Evolutionary conservation across 306 rosid species (phyloP).

Genomic region (Malus sieversii): DNA sequence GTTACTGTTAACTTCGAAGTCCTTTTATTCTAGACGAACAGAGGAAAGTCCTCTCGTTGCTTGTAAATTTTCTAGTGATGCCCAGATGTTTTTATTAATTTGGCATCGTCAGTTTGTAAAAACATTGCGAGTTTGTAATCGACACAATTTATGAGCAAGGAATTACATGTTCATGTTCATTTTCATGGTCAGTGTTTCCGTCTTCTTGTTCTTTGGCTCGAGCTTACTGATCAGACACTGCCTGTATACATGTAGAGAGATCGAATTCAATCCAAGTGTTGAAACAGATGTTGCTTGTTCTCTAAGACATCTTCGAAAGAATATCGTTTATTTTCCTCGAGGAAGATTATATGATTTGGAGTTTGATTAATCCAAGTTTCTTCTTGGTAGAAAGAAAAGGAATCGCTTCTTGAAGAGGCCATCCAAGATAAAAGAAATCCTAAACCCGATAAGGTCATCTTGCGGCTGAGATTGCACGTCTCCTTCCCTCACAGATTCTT

Average conservation of each 20-base stretch:
- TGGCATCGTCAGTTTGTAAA: not conserved
- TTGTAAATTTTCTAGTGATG: not conserved
- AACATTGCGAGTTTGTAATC: not conserved
- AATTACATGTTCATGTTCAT: not conserved
- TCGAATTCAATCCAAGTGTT: not conserved
- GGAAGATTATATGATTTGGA: not conserved
- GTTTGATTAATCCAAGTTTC: not conserved
- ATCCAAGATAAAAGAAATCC: constrained; percentile 52
- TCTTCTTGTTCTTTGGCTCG: not conserved
- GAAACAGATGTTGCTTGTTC: not conserved
- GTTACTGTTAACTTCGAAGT: not conserved
- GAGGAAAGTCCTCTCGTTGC: not conserved
- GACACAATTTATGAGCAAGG: not conserved
- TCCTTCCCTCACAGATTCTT: constrained; percentile 21
- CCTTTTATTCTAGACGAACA: not conserved
- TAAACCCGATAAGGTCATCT: constrained; percentile 49
- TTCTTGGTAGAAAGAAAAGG: constrained; percentile 30
- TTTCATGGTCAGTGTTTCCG: not conserved
- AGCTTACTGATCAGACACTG: not conserved
- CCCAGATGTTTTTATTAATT: not conserved
- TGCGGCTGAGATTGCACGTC: constrained; percentile 32
- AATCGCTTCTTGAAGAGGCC: constrained; percentile 64
- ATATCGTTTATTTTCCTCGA: not conserved
- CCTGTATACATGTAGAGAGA: not conserved
- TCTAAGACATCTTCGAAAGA: not conserved